These are phyloP conservation scores for Globisporangium middletonii DNA, from an alignment of 352 stramenopile genomes.

Conservation along the genomic window DNA sequence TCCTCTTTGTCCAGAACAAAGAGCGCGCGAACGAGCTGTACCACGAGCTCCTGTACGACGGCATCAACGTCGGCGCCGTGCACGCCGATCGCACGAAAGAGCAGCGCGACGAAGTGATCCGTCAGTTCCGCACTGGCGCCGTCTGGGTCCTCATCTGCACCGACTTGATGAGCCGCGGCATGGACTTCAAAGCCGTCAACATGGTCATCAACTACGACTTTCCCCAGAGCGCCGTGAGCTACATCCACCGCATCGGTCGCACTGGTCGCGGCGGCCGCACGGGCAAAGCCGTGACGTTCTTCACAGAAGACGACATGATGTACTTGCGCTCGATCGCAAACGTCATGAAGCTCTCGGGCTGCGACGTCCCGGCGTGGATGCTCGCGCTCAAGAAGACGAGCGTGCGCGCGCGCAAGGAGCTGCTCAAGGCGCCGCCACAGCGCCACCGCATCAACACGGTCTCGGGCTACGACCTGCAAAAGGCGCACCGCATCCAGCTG, in stretches of 20 bases:
- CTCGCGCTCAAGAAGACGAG: slow-evolving; percentile 92
- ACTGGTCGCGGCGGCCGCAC: slow-evolving; percentile 91
- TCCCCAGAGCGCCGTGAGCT: slow-evolving; percentile 90
- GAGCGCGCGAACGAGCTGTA: slow-evolving; percentile 97
- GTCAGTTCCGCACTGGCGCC: slow-evolving; percentile 94
- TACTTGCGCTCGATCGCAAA: slow-evolving; percentile 96
- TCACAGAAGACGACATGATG: slow-evolving; percentile 95
- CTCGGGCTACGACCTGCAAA: slow-evolving; percentile 84
- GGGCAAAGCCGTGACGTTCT: slow-evolving; percentile 96
- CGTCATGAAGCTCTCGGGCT: slow-evolving; percentile 97
- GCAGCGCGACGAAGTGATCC: slow-evolving; percentile 92
- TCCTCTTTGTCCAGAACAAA: slow-evolving; percentile 99
- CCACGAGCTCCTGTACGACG: slow-evolving; percentile 97
- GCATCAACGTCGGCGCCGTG: slow-evolving; percentile 97
- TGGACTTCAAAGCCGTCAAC: slow-evolving; percentile 99
- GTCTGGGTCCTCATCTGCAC: slow-evolving; percentile 99
- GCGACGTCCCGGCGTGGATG: slow-evolving; percentile 98
- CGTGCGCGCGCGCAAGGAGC: slow-evolving; percentile 53
- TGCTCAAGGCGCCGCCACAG: slow-evolving; percentile 70
- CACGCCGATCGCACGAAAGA: slow-evolving; percentile 93
- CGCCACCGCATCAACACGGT: slow-evolving; percentile 81
- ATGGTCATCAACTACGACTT: slow-evolving; percentile 99
- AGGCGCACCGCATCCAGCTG: slow-evolving; percentile 58
- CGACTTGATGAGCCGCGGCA: slow-evolving; percentile 97
- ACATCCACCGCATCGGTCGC: slow-evolving; percentile 97